These are phyloP conservation scores for Solidago caesia DNA, from an alignment of 129 eudicot species.

Conservation along the genomic window DNA sequence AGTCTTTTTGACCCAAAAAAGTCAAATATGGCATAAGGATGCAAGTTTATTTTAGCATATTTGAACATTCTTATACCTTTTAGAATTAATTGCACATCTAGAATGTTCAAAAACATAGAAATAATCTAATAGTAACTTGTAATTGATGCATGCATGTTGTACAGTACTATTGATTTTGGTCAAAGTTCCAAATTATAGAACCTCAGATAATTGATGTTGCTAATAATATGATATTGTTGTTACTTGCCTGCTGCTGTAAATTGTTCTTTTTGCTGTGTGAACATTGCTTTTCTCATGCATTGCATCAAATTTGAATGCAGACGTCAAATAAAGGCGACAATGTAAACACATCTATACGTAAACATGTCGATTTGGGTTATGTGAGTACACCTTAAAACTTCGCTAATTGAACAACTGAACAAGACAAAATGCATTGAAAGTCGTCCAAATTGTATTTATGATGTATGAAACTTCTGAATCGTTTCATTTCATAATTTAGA, in stretches of 20 bases:
- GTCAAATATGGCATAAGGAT: conserved; percentile 13
- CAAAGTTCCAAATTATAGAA: background rate
- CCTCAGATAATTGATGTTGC: background rate
- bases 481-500: too few species aligned
- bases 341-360: too few species aligned
- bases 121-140: conserved; percentile 1
- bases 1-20: conserved; percentile 18
- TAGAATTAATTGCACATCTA: conserved; percentile 18
- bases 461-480: background rate
- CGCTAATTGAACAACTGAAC: background rate
- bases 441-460: background rate
- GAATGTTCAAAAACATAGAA: conserved; percentile 12
- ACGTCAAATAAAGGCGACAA: too few species aligned
- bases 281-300: background rate
- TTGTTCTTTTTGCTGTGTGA: background rate
- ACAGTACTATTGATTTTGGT: conserved; percentile 1
- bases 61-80: conserved; percentile 17
- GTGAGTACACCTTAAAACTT: too few species aligned
- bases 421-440: background rate
- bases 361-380: too few species aligned
- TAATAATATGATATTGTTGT: conserved; percentile 10
- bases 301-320: too few species aligned
- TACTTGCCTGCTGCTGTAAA: conserved; percentile 14
- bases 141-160: conserved; percentile 14
- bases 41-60: conserved; percentile 11